Conservation (phyloP, 352 stramenopile species). For the Phytophthora pinifolia region DNA sequence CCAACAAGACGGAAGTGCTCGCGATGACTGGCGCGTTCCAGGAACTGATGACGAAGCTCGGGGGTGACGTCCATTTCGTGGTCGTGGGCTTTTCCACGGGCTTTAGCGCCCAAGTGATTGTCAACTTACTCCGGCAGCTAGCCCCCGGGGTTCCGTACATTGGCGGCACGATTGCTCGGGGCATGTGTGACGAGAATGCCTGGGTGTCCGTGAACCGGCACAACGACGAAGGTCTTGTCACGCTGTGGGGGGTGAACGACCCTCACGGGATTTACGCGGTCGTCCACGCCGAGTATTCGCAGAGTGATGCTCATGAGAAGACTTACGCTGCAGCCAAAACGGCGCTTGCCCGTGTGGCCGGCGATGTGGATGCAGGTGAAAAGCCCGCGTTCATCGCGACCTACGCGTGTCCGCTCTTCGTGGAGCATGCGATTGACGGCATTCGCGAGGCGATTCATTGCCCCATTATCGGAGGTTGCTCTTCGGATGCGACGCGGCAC, state of each 20-base stretch:
- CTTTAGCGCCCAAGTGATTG: constrained; percentile 74
- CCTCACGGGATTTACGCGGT: constrained; percentile 81
- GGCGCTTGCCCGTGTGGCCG: constrained; percentile 50
- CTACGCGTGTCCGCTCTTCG: constrained; percentile 81
- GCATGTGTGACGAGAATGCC: constrained; percentile 86
- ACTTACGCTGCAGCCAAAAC: constrained; percentile 73
- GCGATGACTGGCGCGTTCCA: constrained; percentile 79
- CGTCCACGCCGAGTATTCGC: constrained; percentile 77
- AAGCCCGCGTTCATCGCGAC: constrained; percentile 79
- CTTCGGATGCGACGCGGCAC: constrained; percentile 74
- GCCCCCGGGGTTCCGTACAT: constrained; percentile 84
- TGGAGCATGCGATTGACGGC: constrained; percentile 81
- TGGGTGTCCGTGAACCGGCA: constrained; percentile 88
- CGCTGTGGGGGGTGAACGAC: constrained; percentile 87
- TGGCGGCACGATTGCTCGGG: constrained; percentile 78
- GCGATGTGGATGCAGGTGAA: constrained; percentile 61
- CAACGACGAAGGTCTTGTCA: constrained; percentile 81
- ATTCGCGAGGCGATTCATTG: constrained; percentile 80
- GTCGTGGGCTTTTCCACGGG: constrained; percentile 85
- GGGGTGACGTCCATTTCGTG: constrained; percentile 79
- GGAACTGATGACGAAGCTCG: constrained; percentile 78
- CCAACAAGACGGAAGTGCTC: constrained; percentile 68
- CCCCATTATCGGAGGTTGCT: constrained; percentile 84
- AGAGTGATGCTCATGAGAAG: constrained; percentile 79
- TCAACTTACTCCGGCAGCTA: constrained; percentile 70